Evolutionary conservation across 225 moss, liverwort and hornwort species (phyloP).

Genomic region (Bryoerythrophyllum caledonicum): DNA sequence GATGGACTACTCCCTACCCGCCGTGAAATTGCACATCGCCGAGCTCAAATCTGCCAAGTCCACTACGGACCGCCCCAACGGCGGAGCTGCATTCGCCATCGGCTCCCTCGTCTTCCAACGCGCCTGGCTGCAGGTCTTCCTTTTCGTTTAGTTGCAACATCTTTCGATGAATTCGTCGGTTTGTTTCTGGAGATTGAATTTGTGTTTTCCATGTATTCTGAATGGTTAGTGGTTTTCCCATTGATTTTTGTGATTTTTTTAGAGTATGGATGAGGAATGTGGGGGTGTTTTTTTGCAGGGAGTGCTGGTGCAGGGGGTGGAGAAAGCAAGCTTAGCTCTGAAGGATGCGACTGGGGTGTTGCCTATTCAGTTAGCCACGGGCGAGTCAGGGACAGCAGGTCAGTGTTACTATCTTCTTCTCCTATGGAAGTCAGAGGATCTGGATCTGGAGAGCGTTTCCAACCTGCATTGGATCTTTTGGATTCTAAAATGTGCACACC

Average conservation of each 20-base stretch:
- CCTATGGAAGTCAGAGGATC: too few relatives aligned
- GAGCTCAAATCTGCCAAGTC: constrained; percentile 46
- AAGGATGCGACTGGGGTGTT: constrained; percentile 84
- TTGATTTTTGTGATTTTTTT: neutral
- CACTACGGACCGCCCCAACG: constrained; percentile 32
- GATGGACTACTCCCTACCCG: constrained; percentile 57
- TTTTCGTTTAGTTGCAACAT: neutral
- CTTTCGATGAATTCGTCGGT: neutral
- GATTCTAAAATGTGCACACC: too few relatives aligned
- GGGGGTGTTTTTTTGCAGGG: constrained; percentile 51
- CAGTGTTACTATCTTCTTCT: constrained; percentile 5
- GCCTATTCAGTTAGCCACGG: constrained; percentile 51
- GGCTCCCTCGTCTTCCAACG: constrained; percentile 76
- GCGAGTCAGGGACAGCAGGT: constrained; percentile 64
- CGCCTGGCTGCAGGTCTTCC: constrained; percentile 72
- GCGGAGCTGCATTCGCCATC: constrained; percentile 34
- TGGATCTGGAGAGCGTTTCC: too few relatives aligned
- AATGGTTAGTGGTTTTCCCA: neutral
- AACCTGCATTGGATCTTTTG: too few relatives aligned
- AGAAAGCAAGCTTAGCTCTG: constrained; percentile 58
- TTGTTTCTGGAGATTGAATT: neutral
- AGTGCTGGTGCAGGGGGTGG: constrained; percentile 48
- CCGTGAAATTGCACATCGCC: constrained; percentile 56
- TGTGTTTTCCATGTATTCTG: neutral
- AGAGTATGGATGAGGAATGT: constrained; percentile 7